Evolutionary conservation across 129 eudicot genomes (phyloP).

Genomic region (Lactuca saligna): DNA sequence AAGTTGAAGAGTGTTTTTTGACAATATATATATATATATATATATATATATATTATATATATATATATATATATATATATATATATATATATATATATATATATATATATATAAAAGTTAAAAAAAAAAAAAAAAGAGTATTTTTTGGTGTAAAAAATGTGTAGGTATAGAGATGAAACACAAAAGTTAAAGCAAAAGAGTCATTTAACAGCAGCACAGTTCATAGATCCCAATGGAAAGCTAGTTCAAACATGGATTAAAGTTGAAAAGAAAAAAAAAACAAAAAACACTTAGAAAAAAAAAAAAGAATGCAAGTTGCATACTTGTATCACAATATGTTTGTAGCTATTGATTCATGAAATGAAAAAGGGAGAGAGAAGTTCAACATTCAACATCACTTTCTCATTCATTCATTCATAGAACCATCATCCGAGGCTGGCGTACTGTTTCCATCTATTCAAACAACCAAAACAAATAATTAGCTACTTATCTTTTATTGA

Average conservation of each 20-base stretch:
- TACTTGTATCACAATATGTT: conserved; percentile 33
- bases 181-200: neutral
- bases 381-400: conserved; percentile 14
- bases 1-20: neutral
- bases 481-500: neutral
- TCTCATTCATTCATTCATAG: conserved; percentile 38
- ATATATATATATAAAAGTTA: no score
- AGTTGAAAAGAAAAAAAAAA: conserved; percentile 12
- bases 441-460: conserved; percentile 30
- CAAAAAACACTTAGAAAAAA: neutral
- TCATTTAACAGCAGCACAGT: conserved; percentile 13
- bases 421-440: conserved; percentile 22
- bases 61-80: no score
- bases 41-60: no score
- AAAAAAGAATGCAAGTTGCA: conserved; percentile 27
- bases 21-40: no score
- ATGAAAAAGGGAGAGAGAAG: neutral
- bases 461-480: neutral
- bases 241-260: conserved; percentile 12
- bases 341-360: conserved; percentile 24
- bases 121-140: no score
- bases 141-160: no score
- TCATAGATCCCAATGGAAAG: conserved; percentile 9
- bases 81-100: no score
- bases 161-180: neutral